Conservation (phyloP, 2,329 filamentous ascomycete species). For the Drechslerella stenobrocha region DNA sequence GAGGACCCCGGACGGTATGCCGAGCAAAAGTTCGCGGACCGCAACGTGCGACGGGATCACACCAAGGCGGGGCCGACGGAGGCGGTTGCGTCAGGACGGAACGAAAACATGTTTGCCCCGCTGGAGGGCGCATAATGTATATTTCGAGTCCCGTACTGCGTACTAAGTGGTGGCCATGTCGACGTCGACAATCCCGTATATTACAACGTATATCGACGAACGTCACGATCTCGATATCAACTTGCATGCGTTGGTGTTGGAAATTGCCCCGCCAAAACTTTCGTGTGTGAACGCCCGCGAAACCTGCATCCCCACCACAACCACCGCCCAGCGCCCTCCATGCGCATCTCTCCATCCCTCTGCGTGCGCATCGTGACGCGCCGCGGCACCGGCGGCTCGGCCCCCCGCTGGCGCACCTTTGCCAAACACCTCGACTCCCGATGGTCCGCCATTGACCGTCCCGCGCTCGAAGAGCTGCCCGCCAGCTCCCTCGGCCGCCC, state of each 20-base stretch:
- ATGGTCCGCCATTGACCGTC: constrained; percentile 5
- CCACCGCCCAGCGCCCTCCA: constrained; percentile 6
- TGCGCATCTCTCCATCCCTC: constrained; percentile 16
- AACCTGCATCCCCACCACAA: not conserved
- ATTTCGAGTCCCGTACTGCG: not conserved
- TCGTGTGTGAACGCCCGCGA: not conserved
- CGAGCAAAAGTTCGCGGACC: constrained; percentile 38
- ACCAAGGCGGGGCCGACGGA: constrained; percentile 13
- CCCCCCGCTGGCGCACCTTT: constrained; percentile 8
- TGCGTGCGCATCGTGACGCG: constrained; percentile 7
- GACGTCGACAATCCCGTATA: too few relatives aligned
- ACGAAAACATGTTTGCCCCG: constrained; percentile 17
- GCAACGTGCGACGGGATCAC: constrained; percentile 12
- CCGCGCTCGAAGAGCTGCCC: constrained; percentile 1
- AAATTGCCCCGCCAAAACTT: constrained; percentile 3
- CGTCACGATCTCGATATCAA: too few relatives aligned
- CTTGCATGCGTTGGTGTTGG: constrained; percentile 11
- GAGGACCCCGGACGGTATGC: constrained; percentile 49
- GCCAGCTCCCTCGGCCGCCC: not conserved
- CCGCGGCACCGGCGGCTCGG: constrained; percentile 8
- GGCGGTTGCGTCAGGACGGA: not conserved
- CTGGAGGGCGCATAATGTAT: constrained; percentile 4
- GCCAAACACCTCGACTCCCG: not conserved
- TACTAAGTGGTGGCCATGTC: too few relatives aligned
- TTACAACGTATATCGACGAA: too few relatives aligned